These are phyloP conservation scores for Penicillium daleae DNA, from an alignment of 495 filamentous ascomycete genomes.

Conservation along the genomic window DNA sequence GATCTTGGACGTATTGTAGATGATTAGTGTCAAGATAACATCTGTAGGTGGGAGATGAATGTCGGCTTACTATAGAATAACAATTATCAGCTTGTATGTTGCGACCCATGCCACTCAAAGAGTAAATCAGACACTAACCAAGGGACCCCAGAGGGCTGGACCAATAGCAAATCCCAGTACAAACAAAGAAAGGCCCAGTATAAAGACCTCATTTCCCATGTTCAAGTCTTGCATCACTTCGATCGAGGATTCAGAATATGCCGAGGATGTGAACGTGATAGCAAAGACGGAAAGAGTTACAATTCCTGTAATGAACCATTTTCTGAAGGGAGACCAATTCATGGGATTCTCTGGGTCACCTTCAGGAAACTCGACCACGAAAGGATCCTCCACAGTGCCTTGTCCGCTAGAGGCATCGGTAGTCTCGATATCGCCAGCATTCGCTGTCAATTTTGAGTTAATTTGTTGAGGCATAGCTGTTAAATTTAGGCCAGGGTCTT, in stretches of 20 bases:
- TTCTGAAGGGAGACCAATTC: neutral
- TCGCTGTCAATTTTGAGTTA: neutral
- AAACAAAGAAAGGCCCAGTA: neutral
- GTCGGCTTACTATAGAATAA: neutral
- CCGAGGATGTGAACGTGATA: neutral
- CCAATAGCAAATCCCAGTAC: neutral
- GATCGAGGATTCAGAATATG: neutral
- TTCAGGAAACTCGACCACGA: neutral
- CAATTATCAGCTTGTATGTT: neutral
- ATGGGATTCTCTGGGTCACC: neutral
- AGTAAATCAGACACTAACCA: neutral
- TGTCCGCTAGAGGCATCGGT: neutral
- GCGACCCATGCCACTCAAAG: no score
- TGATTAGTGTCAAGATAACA: neutral
- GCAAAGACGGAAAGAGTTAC: neutral
- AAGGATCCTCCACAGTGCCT: neutral
- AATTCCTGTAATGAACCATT: neutral
- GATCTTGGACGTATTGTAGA: neutral
- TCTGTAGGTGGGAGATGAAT: neutral
- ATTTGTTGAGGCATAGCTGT: neutral
- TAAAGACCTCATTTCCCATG: neutral
- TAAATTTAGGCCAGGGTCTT: neutral
- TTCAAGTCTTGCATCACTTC: neutral
- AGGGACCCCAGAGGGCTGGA: neutral
- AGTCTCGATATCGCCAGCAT: neutral